Base-by-base conservation (phyloP, 768 basidiomycete genomes). In the Lactarius sp. region DNA sequence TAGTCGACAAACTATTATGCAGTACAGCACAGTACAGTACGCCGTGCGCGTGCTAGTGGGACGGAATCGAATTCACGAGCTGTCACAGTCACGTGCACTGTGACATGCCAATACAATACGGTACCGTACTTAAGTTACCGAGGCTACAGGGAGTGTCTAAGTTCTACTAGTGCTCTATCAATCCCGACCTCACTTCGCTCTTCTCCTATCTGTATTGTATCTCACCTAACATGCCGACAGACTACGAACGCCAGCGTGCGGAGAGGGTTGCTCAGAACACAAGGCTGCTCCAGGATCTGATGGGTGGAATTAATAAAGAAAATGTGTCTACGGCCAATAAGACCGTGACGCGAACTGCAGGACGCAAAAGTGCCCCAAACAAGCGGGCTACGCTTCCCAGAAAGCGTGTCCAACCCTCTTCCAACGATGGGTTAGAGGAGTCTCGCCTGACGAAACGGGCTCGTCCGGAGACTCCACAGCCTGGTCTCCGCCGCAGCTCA, bases 401-500 rank as follows among this genome's bases (percentile, higher is more conserved):
- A 44, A 60, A 55, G 41, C 64, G 49, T 37, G 20, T 56, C 12
- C 20, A 37, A 56, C 54, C 0, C 18, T 20, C 59, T 53, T 56
- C 54, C 27, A 42, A 65, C 18, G 61, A 39, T n/a, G 31, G 33
- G 13, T 6, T 13, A 6, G 49, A 37, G 37, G 56, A 2, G 12
- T n/a, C 44, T n/a, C 56, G 50, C 31, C 41, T 61, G 27, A 33
- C 44, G 3, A 66, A 66, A 47, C 37, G 50, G 33, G 61, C 46
- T 7, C 61, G 65, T 33, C 16, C 44, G 9, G 52, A 64, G 33
- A 33, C 34, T 42, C 41, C 56, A 37, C 61, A 56, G 39, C 61
- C 69, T 6, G 77, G 77, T 10, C 68, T 79, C 59, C 82, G 91
- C n/a, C 78, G 92, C 56, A 92, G 90, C 70, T 75, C 81, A 50